Evolutionary conservation across 208 protist species (phyloP), one percentile per base, ranked within the genome.

Genomic region (Acanthamoeba comandoni): DNA sequence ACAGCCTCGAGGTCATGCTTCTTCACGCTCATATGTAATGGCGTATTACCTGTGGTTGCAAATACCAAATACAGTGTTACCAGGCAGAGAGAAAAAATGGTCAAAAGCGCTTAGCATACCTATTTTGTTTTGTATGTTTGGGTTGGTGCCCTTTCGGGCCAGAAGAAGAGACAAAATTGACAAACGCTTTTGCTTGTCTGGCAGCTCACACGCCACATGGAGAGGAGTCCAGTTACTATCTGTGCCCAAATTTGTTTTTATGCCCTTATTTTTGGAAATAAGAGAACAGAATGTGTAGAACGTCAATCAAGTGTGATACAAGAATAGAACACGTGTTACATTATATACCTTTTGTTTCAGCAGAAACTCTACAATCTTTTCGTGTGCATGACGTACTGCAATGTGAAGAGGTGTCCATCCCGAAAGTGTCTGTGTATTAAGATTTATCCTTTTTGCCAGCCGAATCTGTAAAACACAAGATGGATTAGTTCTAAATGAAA

Each of bases 241-340:
- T 15, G 70, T 80, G 43, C 70, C 70, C 70, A 80, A 51, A 35
- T 80, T 80, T 24, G 70, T 80, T 51, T 80, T 80, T 11, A 80
- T 55, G 9, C 70, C 70, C 39, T 51, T 52, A 11, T n/a, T n/a
- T n/a, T n/a, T n/a, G n/a, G n/a, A n/a, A n/a, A n/a, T n/a, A n/a
- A n/a, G n/a, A n/a, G n/a, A n/a, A n/a, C n/a, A n/a, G n/a, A n/a
- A n/a, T n/a, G n/a, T n/a, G n/a, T n/a, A n/a, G n/a, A n/a, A n/a
- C n/a, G n/a, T n/a, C n/a, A n/a, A n/a, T n/a, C n/a, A n/a, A n/a
- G n/a, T n/a, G n/a, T n/a, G n/a, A n/a, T n/a, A n/a, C n/a, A n/a
- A n/a, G n/a, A n/a, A n/a, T n/a, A n/a, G n/a, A n/a, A n/a, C n/a
- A n/a, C n/a, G n/a, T n/a, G n/a, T n/a, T n/a, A n/a, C n/a, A n/a